These are phyloP conservation scores for Leptographium wingfieldii DNA, from an alignment of 2,329 filamentous ascomycete species.

Conservation along the genomic window DNA sequence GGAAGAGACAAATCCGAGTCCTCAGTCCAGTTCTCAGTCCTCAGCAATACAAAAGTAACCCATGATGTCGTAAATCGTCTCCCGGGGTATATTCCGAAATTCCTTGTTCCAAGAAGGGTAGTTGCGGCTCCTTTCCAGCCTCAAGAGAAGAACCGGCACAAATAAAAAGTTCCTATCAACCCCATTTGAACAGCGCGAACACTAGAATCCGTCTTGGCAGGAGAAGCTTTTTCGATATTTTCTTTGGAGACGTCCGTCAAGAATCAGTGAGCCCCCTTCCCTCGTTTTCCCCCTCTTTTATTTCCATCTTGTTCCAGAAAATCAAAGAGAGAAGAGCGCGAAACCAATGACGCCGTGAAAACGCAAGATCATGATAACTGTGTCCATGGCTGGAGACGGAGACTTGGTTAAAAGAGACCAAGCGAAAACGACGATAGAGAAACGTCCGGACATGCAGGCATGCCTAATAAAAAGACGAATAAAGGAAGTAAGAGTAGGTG, in stretches of 20 bases:
- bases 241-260: conserved; percentile 3
- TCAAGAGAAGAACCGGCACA: conserved; percentile 3
- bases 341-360: conserved; percentile 17
- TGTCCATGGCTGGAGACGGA: conserved; percentile 9
- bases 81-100: conserved; percentile 14
- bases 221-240: conserved; percentile 1
- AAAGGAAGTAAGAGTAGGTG: neutral
- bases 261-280: conserved; percentile 7
- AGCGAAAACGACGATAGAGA: neutral
- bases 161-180: conserved; percentile 4
- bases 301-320: conserved; percentile 16
- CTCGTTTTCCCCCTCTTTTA: conserved; percentile 8
- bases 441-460: neutral
- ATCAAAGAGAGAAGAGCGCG: conserved; percentile 16
- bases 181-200: conserved; percentile 3
- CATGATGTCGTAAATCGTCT: conserved; percentile 12
- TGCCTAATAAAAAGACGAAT: neutral
- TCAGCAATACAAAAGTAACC: conserved; percentile 8
- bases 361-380: conserved; percentile 8
- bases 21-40: conserved; percentile 1
- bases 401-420: neutral
- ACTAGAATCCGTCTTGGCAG: conserved; percentile 1
- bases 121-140: conserved; percentile 2
- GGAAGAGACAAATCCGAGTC: conserved; percentile 1
- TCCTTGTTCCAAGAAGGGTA: conserved; percentile 9